Conservation (phyloP, 2,329 filamentous ascomycete genomes). For the Zymoseptoria brevis region DNA sequence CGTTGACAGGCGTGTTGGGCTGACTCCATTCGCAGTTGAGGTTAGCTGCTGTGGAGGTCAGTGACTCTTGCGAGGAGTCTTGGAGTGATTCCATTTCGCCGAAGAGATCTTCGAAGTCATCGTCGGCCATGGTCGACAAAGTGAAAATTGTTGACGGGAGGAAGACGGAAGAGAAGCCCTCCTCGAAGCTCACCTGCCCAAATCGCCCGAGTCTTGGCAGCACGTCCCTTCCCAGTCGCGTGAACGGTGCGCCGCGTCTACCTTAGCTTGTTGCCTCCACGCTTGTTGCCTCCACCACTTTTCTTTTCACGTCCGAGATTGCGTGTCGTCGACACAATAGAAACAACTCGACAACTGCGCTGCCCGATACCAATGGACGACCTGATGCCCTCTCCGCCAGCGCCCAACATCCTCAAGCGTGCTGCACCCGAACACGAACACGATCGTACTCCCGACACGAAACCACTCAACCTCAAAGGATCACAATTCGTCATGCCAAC, state of each 20-base stretch:
- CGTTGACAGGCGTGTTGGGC: background rate
- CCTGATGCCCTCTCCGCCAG: conserved; percentile 23
- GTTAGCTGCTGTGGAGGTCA: conserved; percentile 15
- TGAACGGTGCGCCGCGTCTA: background rate
- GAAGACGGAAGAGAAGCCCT: background rate
- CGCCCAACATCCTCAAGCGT: conserved; percentile 22
- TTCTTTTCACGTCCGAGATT: background rate
- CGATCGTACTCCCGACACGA: conserved; percentile 13
- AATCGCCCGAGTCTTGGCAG: no score
- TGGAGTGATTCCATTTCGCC: conserved; percentile 11
- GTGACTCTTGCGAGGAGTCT: conserved; percentile 19
- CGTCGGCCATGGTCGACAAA: conserved; percentile 16
- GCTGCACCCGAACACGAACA: conserved; percentile 18
- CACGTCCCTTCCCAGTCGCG: no score
- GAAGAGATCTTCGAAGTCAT: conserved; percentile 24
- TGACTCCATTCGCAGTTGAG: background rate
- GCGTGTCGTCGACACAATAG: background rate
- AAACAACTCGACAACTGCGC: background rate
- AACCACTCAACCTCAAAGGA: conserved; percentile 28
- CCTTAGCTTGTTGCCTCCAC: background rate
- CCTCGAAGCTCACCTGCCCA: no score
- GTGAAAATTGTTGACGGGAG: background rate
- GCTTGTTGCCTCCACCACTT: background rate
- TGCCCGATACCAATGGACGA: conserved; percentile 21
- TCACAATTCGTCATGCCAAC: conserved; percentile 30